Base-by-base conservation (phyloP, 192 early-diverging fungal genomes). In the Thoreauomyces humboldtii region DNA sequence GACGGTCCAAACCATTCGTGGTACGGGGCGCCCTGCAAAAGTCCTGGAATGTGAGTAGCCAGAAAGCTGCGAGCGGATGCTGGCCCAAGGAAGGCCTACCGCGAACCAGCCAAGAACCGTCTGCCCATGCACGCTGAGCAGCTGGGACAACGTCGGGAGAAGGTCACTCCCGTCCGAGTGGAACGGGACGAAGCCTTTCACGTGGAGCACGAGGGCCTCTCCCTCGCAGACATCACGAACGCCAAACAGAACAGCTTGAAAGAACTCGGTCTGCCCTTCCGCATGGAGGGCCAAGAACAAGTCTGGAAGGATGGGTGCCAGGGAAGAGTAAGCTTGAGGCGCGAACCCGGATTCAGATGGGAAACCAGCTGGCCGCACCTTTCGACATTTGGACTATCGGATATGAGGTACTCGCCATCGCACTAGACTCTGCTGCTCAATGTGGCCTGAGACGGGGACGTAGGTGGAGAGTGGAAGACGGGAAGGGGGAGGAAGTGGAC, bases 151-250 rank as follows among this genome's bases (percentile, higher is more conserved):
- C 4, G 27, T 36, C 2, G 48, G 25, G 14, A 54, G 12, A 0
- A 67, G 25, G 52, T 69, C 58, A 19, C 31, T 55, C 36, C 50
- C 59, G 42, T 45, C 58, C 15, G 54, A 43, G 12, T 67, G 55
- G 32, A 69, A 69, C 24, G 67, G 67, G 0, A 69, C 47, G 27
- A 54, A 69, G 24, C 59, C 67, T 42, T 69, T 69, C 11, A 69
- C 59, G 31, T 69, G 58, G 7, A 61, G 17, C 4, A 62, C 59
- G 17, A 55, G 25, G 11, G 15, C 59, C 25, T 69, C 50, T 11
- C 44, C 67, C 9, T 69, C 67, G 32, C 48, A 54, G 14, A 51
- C 29, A 7, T 69, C 67, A 9, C 67, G 56, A 34, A 52, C 27
- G 12, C 67, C 67, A 41, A 61, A 54, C 1, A 69, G 43, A 31